Conservation (phyloP, 371 early-diverging fungal species). For the Mortierella sp. region DNA sequence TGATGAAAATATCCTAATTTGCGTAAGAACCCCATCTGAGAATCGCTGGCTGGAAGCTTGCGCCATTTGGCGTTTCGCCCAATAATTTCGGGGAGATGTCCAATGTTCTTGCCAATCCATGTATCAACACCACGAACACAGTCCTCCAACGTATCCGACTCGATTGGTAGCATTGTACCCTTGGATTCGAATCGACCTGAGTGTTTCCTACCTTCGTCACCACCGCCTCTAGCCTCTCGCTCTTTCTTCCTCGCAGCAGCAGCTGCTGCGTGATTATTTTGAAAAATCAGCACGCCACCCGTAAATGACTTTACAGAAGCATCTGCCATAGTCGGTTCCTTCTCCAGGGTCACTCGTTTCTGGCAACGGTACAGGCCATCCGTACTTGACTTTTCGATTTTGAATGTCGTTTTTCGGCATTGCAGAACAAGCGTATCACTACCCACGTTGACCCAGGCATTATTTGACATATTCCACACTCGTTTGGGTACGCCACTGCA, state of each 20-base stretch:
- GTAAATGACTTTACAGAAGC: conserved; percentile 4
- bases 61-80: conserved; percentile 69
- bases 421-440: conserved; percentile 58
- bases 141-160: conserved; percentile 59
- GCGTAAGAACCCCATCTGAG: conserved; percentile 63
- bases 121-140: conserved; percentile 77
- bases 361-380: conserved; percentile 31
- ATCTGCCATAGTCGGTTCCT: conserved; percentile 6
- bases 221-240: not conserved
- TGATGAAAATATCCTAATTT: conserved; percentile 41
- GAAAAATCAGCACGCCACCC: conserved; percentile 8
- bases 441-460: conserved; percentile 67
- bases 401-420: conserved; percentile 13
- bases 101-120: conserved; percentile 58
- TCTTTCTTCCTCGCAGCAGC: conserved; percentile 12
- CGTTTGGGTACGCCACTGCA: conserved; percentile 49
- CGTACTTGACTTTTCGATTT: conserved; percentile 39
- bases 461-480: conserved; percentile 46
- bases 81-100: conserved; percentile 19
- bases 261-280: conserved; percentile 9
- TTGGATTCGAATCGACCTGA: conserved; percentile 13
- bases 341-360: conserved; percentile 11
- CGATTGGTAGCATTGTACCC: conserved; percentile 46
- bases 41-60: conserved; percentile 59
- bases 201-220: not conserved